Percentiles rank a stretch among this genome's conserved stretches.
These are phyloP conservation scores for Dactylonectria macrodidyma DNA, from an alignment of 2,329 filamentous ascomycete genomes.

Conservation along the genomic window DNA sequence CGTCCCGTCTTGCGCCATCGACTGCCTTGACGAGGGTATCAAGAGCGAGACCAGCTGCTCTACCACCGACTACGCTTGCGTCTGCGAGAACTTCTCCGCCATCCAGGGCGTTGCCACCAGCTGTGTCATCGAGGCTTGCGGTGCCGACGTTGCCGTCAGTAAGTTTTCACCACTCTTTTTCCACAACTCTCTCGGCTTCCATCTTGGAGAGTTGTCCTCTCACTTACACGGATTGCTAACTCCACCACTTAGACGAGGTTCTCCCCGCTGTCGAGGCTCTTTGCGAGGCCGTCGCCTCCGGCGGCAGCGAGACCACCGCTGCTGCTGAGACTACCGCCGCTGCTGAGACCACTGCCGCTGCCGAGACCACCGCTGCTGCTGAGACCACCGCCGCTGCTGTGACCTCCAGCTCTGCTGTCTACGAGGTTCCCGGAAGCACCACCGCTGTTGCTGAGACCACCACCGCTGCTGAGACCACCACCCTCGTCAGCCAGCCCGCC, in stretches of 20 bases:
- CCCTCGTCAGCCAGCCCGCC: neutral
- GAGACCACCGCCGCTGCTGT: slow-evolving; percentile 20
- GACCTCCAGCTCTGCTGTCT: slow-evolving; percentile 9
- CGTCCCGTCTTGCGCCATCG: slow-evolving; percentile 56
- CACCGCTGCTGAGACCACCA: slow-evolving; percentile 31
- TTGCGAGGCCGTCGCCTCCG: slow-evolving; percentile 44
- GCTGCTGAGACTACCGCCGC: slow-evolving; percentile 24
- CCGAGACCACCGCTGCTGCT: slow-evolving; percentile 27
- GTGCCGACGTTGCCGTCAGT: slow-evolving; percentile 56
- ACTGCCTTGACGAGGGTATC: slow-evolving; percentile 55
- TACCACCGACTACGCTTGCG: slow-evolving; percentile 52
- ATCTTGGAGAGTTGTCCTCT: neutral
- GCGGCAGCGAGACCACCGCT: slow-evolving; percentile 30
- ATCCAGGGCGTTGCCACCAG: slow-evolving; percentile 52
- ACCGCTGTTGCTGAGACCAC: slow-evolving; percentile 29
- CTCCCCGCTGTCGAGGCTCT: slow-evolving; percentile 56
- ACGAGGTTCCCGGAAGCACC: slow-evolving; percentile 20
- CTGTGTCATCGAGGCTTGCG: slow-evolving; percentile 56
- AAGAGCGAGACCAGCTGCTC: slow-evolving; percentile 50
- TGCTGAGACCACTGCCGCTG: slow-evolving; percentile 21
- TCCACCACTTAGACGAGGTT: slow-evolving; percentile 52
- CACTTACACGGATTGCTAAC: slow-evolving; percentile 37
- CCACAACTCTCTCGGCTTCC: neutral
- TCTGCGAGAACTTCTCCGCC: slow-evolving; percentile 52
- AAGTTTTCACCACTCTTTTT: slow-evolving; percentile 40